Conservation (phyloP, 1,284 basidiomycete genomes). For the Phellopilus nigrolimitatus region DNA sequence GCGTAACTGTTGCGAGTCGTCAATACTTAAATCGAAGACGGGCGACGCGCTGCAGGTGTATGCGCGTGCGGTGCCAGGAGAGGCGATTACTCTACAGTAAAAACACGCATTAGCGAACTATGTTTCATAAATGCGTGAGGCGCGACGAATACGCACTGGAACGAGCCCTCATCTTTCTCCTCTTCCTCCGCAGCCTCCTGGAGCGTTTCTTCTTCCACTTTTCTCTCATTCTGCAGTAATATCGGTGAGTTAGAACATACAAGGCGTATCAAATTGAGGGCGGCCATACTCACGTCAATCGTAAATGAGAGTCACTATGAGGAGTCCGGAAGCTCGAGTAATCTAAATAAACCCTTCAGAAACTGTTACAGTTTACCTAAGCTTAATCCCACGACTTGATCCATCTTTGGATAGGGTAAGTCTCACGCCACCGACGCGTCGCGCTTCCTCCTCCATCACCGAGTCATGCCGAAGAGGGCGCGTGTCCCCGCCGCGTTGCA, state of each 20-base stretch:
- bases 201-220: constrained; percentile 92
- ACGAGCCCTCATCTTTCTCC: constrained; percentile 88
- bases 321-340: not conserved
- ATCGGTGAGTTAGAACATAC: constrained; percentile 12
- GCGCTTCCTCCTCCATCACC: not conserved
- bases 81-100: constrained; percentile 32
- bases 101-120: not conserved
- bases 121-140: not conserved
- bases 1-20: not conserved
- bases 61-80: not conserved
- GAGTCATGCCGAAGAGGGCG: constrained; percentile 38
- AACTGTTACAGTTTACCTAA: constrained; percentile 37
- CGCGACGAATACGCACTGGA: constrained; percentile 60
- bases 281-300: constrained; percentile 29
- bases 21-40: too few species aligned
- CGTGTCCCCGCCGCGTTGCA: constrained; percentile 46
- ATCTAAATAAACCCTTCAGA: not conserved
- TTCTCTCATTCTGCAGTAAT: constrained; percentile 66
- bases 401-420: too few species aligned
- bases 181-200: constrained; percentile 81
- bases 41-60: not conserved
- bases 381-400: not conserved
- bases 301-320: constrained; percentile 27
- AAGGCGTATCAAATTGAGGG: constrained; percentile 9
- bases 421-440: too few species aligned